phyloP scores from a whole-genome alignment of 768 basidiomycete species.

The Calvatia gigantea region DNA sequence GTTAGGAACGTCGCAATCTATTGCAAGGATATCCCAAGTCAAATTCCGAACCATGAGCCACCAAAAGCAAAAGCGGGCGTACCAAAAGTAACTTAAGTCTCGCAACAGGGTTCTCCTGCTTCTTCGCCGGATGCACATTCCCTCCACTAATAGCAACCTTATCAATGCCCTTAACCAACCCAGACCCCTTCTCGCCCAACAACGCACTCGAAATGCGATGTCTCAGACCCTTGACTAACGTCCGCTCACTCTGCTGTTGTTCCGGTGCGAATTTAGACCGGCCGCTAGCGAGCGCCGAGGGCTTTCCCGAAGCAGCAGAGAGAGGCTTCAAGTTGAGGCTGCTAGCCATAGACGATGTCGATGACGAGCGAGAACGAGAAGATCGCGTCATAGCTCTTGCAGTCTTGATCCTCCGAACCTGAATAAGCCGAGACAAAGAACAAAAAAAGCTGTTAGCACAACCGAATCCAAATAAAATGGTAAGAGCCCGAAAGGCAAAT shows the following conservation, averaged over 20 bases:
- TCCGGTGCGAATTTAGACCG: slow-evolving; percentile 2
- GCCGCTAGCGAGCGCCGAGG: slow-evolving; percentile 16
- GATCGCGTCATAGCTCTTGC: slow-evolving; percentile 46
- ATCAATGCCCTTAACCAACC: slow-evolving; percentile 19
- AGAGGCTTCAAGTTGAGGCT: slow-evolving; percentile 30
- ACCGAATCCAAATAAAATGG: background rate
- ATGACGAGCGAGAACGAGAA: slow-evolving; percentile 21
- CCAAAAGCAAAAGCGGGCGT: slow-evolving; percentile 27
- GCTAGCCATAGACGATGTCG: slow-evolving; percentile 16
- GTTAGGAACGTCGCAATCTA: slow-evolving; percentile 89
- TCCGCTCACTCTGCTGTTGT: background rate
- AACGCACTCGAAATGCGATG: slow-evolving; percentile 25
- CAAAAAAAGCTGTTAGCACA: slow-evolving; percentile 13
- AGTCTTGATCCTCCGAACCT: slow-evolving; percentile 72
- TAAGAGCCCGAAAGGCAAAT: slow-evolving; percentile 1
- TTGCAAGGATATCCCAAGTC: background rate
- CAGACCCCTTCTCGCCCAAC: slow-evolving; percentile 38
- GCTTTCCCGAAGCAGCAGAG: slow-evolving; percentile 21
- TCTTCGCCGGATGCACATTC: slow-evolving; percentile 23
- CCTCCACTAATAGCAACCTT: slow-evolving; percentile 16
- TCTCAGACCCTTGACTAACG: slow-evolving; percentile 22
- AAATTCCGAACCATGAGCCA: background rate
- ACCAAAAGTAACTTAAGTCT: slow-evolving; percentile 86
- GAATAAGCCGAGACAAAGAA: slow-evolving; percentile 10
- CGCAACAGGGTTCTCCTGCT: slow-evolving; percentile 77